phyloP scores from a whole-genome alignment of 805 yeast genomes.

The Schwanniomyces occidentalis region DNA sequence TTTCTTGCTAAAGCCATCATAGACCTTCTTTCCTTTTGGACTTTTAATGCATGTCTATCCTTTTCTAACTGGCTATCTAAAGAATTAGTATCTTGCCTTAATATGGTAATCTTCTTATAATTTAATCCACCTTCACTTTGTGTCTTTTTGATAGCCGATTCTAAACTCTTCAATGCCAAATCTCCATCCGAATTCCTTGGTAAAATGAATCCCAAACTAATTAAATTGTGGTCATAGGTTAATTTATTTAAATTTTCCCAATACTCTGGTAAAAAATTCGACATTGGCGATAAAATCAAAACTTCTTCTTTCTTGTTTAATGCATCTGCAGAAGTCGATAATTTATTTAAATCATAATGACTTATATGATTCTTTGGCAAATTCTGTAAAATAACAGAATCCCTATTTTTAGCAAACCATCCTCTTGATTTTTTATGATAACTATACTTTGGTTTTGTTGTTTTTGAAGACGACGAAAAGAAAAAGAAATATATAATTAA shows the following conservation, averaged over 20 bases:
- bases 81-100: constrained; percentile 87
- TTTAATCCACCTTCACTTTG: constrained; percentile 63
- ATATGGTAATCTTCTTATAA: constrained; percentile 80
- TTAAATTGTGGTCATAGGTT: constrained; percentile 78
- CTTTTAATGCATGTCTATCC: constrained; percentile 84
- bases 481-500: constrained; percentile 44
- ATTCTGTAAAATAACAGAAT: constrained; percentile 57
- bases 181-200: constrained; percentile 87
- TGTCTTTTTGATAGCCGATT: constrained; percentile 68
- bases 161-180: constrained; percentile 67
- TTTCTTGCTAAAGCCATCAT: constrained; percentile 95
- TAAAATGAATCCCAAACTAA: constrained; percentile 88
- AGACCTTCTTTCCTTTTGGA: constrained; percentile 85
- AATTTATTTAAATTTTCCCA: constrained; percentile 81
- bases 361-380: constrained; percentile 72
- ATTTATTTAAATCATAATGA: constrained; percentile 80
- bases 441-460: constrained; percentile 39
- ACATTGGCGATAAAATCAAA: constrained; percentile 86
- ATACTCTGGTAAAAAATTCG: constrained; percentile 79
- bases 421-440: constrained; percentile 47
- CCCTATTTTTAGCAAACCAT: constrained; percentile 52
- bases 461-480: constrained; percentile 24
- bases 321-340: constrained; percentile 72
- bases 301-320: constrained; percentile 78
- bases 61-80: constrained; percentile 75